Evolutionary conservation across 176 grass and related monocot genomes (phyloP).

Genomic region (Raddia guianensis): DNA sequence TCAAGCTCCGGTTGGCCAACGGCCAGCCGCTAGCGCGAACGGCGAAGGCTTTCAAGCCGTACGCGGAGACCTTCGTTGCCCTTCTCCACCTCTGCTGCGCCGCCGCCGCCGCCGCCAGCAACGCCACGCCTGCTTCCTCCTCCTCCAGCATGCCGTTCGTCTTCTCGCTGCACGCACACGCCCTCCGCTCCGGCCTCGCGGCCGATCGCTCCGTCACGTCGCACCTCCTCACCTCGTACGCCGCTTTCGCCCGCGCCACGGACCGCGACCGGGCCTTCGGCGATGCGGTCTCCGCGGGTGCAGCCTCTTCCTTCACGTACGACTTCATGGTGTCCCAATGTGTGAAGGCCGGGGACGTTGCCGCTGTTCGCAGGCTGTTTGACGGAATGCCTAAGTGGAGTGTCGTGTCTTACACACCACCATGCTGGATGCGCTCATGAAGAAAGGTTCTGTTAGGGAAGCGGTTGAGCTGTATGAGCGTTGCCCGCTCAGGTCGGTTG

Average conservation of each 20-base stretch:
- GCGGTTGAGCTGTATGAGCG: constrained; percentile 46
- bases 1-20: constrained; percentile 48
- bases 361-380: constrained; percentile 53
- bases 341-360: constrained; percentile 48
- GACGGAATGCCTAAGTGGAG: constrained; percentile 67
- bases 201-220: constrained; percentile 59
- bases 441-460: constrained; percentile 54
- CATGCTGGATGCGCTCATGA: constrained; percentile 76
- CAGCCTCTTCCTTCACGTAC: constrained; percentile 43
- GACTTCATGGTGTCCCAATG: constrained; percentile 52
- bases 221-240: constrained; percentile 62
- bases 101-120: neutral
- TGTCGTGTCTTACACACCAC: constrained; percentile 59
- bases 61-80: constrained; percentile 70
- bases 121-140: neutral
- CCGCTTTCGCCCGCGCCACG: constrained; percentile 28
- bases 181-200: constrained; percentile 48
- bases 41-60: constrained; percentile 57
- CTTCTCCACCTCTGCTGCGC: constrained; percentile 68
- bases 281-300: neutral
- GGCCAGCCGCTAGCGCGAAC: constrained; percentile 41
- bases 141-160: constrained; percentile 13
- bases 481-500: constrained; percentile 46
- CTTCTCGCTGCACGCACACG: constrained; percentile 56
- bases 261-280: constrained; percentile 48